Evolutionary conservation across 495 filamentous ascomycete genomes (phyloP).

Genomic region (Penicillium herquei): DNA sequence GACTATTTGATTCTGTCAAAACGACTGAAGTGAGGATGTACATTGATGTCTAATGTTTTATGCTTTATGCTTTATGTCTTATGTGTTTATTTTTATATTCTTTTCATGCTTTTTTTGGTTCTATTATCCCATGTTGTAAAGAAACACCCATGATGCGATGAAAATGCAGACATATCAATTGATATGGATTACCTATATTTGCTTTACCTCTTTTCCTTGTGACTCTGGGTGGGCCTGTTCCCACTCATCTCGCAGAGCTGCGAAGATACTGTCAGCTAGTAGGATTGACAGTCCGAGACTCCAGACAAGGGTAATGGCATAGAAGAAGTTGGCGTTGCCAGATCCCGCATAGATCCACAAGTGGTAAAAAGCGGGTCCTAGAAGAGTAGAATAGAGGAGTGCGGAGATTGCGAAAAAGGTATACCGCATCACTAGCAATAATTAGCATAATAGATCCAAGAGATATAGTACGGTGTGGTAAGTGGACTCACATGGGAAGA

Average conservation of each 20-base stretch:
- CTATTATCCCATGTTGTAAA: no score
- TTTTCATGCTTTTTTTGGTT: neutral
- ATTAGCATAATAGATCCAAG: conserved; percentile 15
- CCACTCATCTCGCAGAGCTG: conserved; percentile 88
- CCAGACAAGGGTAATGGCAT: conserved; percentile 98
- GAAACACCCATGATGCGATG: neutral
- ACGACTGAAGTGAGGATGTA: conserved; percentile 25
- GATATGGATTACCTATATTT: conserved; percentile 58
- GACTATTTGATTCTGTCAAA: conserved; percentile 77
- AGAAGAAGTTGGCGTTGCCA: conserved; percentile 99
- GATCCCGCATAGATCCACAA: conserved; percentile 98
- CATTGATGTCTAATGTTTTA: neutral
- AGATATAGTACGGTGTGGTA: neutral
- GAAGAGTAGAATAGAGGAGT: conserved; percentile 79
- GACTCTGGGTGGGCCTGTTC: conserved; percentile 89
- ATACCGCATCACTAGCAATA: conserved; percentile 75
- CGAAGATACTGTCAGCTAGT: conserved; percentile 81
- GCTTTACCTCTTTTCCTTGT: conserved; percentile 79
- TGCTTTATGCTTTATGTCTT: no score
- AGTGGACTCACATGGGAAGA: conserved; percentile 75
- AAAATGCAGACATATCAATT: conserved; percentile 6
- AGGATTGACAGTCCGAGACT: conserved; percentile 80
- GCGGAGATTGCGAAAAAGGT: conserved; percentile 80
- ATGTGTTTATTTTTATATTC: neutral
- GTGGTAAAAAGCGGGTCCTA: conserved; percentile 95